Evolutionary conservation across 2,329 filamentous ascomycete species (phyloP).

Genomic region (Hypoxylon sp.): DNA sequence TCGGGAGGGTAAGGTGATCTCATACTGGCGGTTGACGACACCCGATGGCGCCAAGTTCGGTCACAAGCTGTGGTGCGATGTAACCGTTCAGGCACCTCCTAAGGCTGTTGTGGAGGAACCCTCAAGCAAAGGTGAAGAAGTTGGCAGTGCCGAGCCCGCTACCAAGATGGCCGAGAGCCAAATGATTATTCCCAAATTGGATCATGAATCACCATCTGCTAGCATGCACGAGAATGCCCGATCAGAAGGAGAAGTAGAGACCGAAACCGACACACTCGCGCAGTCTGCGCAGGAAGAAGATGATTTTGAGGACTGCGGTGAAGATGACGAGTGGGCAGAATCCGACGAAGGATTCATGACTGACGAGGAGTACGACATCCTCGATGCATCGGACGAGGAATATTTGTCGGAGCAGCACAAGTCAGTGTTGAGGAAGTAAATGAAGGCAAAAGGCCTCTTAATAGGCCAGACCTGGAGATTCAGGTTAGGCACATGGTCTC

Average conservation of each 20-base stretch:
- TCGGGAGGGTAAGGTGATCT: conserved; percentile 84
- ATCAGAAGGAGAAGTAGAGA: conserved; percentile 66
- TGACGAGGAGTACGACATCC: conserved; percentile 97
- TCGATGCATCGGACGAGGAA: conserved; percentile 95
- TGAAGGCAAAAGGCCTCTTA: background rate
- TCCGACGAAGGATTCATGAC: conserved; percentile 86
- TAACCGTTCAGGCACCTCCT: conserved; percentile 76
- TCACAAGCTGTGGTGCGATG: conserved; percentile 94
- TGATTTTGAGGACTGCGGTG: conserved; percentile 65
- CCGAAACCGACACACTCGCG: conserved; percentile 53
- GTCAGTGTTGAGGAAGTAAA: conserved; percentile 50
- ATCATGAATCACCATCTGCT: conserved; percentile 88
- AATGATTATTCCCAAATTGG: conserved; percentile 97
- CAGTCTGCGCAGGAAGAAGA: conserved; percentile 58
- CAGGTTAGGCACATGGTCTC: background rate
- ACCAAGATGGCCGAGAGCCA: conserved; percentile 63
- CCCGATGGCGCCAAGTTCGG: conserved; percentile 86
- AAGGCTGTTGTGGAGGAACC: conserved; percentile 65
- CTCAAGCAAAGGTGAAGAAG: conserved; percentile 39
- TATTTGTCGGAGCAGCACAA: conserved; percentile 69
- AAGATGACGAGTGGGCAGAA: conserved; percentile 72
- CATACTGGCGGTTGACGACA: conserved; percentile 95
- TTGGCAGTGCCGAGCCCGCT: conserved; percentile 27
- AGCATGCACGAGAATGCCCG: conserved; percentile 80
- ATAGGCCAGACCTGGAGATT: background rate